Evolutionary conservation across 2,329 filamentous ascomycete species (phyloP).

Genomic region (Diplodia mutila): DNA sequence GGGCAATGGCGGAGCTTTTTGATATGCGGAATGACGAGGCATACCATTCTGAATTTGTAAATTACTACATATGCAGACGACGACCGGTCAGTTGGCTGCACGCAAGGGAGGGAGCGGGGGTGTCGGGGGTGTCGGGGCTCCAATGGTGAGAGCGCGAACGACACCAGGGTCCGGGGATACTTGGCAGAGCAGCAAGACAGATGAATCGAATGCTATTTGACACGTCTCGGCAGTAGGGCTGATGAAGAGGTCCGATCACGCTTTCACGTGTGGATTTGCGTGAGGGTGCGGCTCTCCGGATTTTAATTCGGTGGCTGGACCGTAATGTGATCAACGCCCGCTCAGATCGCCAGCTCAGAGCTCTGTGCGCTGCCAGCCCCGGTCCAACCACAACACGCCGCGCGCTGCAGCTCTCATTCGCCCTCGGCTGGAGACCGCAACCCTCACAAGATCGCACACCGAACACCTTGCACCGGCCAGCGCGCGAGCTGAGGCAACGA

Average conservation of each 20-base stretch:
- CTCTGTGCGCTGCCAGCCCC: constrained; percentile 20
- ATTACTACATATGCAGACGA: constrained; percentile 25
- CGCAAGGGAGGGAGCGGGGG: constrained; percentile 4
- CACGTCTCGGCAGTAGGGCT: constrained; percentile 6
- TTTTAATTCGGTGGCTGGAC: constrained; percentile 24
- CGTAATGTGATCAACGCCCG: constrained; percentile 4
- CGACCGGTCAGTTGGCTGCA: constrained; percentile 14
- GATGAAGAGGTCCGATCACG: not conserved
- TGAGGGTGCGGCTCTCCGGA: constrained; percentile 21
- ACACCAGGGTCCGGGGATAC: constrained; percentile 12
- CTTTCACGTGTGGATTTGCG: constrained; percentile 19
- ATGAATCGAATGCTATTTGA: constrained; percentile 5
- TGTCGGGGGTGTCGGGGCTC: constrained; percentile 1
- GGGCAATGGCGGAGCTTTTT: constrained; percentile 16
- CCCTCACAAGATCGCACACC: constrained; percentile 12
- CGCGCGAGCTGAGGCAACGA: constrained; percentile 10
- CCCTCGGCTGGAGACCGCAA: constrained; percentile 15
- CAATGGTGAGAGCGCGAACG: constrained; percentile 10
- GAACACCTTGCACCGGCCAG: constrained; percentile 15
- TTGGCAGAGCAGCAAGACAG: constrained; percentile 5
- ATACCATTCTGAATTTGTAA: constrained; percentile 22
- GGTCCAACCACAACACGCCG: constrained; percentile 20
- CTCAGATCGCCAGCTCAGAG: constrained; percentile 11
- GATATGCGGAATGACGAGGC: constrained; percentile 12
- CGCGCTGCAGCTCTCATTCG: constrained; percentile 25